These are phyloP conservation scores for Malania oleifera DNA, from an alignment of 164 flowering plant species.

Conservation along the genomic window DNA sequence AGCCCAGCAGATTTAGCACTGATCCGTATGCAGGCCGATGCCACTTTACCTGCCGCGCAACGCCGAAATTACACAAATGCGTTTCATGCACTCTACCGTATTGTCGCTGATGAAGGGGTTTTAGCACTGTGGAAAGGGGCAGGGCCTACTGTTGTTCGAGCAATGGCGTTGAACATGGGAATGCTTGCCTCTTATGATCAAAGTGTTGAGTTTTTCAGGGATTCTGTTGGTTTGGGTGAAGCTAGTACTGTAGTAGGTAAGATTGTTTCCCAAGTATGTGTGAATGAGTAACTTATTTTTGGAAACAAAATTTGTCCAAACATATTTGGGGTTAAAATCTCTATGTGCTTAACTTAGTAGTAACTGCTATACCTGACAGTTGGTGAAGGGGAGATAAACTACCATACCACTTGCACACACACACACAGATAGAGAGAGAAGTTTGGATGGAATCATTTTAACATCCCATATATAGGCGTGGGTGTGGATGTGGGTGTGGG, in stretches of 20 bases:
- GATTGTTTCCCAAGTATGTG: constrained; percentile 18
- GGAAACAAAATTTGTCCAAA: too few relatives aligned
- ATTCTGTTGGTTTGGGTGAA: constrained; percentile 72
- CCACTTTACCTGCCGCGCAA: constrained; percentile 77
- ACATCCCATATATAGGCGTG: too few relatives aligned
- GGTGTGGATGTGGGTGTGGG: too few relatives aligned
- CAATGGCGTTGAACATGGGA: constrained; percentile 95
- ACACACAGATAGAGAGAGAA: too few relatives aligned
- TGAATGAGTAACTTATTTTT: too few relatives aligned
- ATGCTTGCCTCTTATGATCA: constrained; percentile 99
- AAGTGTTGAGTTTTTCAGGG: constrained; percentile 78
- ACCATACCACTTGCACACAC: too few relatives aligned
- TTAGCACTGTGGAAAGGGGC: constrained; percentile 96
- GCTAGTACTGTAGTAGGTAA: constrained; percentile 75
- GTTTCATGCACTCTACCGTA: constrained; percentile 85
- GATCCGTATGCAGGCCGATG: constrained; percentile 98
- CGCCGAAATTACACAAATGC: constrained; percentile 83
- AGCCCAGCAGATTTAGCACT: constrained; percentile 96
- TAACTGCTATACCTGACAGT: too few relatives aligned
- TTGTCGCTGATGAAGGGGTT: constrained; percentile 81
- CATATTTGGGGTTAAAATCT: too few relatives aligned
- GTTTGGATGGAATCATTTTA: too few relatives aligned
- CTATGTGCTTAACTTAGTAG: too few relatives aligned
- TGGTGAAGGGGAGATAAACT: too few relatives aligned
- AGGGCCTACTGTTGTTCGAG: constrained; percentile 92